phyloP scores from a whole-genome alignment of 805 yeast species.

The Wickerhamomyces kurtzmanii region DNA sequence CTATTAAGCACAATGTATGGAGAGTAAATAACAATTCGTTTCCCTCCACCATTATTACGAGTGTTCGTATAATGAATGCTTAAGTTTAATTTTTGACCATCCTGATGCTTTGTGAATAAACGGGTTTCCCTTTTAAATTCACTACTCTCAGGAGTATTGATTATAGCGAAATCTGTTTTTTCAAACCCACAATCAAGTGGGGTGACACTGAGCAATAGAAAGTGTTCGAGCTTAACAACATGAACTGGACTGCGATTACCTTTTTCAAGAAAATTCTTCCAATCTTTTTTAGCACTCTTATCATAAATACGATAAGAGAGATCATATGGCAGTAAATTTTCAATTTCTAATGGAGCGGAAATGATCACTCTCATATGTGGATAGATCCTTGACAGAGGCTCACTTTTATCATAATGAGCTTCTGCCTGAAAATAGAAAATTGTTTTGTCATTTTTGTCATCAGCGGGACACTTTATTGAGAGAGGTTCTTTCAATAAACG shows the following conservation, averaged over 20 bases:
- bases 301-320: constrained; percentile 68
- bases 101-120: constrained; percentile 42
- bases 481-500: constrained; percentile 36
- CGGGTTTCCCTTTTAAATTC: constrained; percentile 47
- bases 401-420: constrained; percentile 53
- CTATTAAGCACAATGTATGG: constrained; percentile 81
- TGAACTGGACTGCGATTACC: constrained; percentile 72
- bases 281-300: constrained; percentile 56
- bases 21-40: constrained; percentile 61
- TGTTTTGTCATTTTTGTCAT: constrained; percentile 25
- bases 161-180: constrained; percentile 65
- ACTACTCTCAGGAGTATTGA: constrained; percentile 41
- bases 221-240: constrained; percentile 63
- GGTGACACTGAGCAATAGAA: constrained; percentile 60
- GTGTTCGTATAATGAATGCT: constrained; percentile 51
- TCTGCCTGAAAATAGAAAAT: constrained; percentile 64
- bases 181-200: constrained; percentile 54
- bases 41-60: constrained; percentile 44
- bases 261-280: constrained; percentile 50
- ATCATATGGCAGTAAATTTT: constrained; percentile 79
- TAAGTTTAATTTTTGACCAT: constrained; percentile 60
- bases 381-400: constrained; percentile 63
- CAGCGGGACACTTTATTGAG: constrained; percentile 51
- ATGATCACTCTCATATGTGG: constrained; percentile 76
- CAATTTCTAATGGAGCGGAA: constrained; percentile 80